phyloP scores from a whole-genome alignment of 2,329 filamentous ascomycete species.

The Stenocarpella maydis region DNA sequence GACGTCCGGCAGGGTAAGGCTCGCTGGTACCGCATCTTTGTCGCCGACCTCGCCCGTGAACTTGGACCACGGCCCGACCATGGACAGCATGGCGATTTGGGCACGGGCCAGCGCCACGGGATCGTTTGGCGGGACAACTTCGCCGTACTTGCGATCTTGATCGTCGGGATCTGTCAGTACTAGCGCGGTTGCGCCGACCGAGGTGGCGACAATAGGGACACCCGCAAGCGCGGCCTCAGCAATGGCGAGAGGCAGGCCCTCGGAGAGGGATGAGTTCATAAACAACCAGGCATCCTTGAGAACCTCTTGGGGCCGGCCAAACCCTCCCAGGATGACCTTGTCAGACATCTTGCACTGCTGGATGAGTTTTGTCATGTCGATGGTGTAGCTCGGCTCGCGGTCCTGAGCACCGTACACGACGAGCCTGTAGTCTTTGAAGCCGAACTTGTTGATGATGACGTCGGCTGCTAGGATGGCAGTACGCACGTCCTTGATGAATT shows the following conservation, averaged over 20 bases:
- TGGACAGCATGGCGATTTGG: slow-evolving; percentile 67
- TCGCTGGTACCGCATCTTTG: slow-evolving; percentile 45
- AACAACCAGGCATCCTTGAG: slow-evolving; percentile 66
- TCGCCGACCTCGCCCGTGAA: slow-evolving; percentile 61
- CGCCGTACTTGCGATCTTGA: slow-evolving; percentile 60
- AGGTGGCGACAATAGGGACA: slow-evolving; percentile 63
- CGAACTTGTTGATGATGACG: slow-evolving; percentile 71
- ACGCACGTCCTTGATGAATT: slow-evolving; percentile 70
- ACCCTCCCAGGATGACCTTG: slow-evolving; percentile 61
- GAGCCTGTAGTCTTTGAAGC: slow-evolving; percentile 70
- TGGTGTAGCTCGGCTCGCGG: slow-evolving; percentile 67
- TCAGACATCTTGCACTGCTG: slow-evolving; percentile 61
- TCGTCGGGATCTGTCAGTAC: slow-evolving; percentile 64
- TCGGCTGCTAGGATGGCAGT: slow-evolving; percentile 70
- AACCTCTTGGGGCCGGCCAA: slow-evolving; percentile 63
- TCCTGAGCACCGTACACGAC: slow-evolving; percentile 71
- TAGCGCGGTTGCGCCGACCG: slow-evolving; percentile 62
- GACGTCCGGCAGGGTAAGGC: slow-evolving; percentile 44
- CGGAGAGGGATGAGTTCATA: slow-evolving; percentile 64
- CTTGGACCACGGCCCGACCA: slow-evolving; percentile 68
- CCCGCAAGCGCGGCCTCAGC: slow-evolving; percentile 66
- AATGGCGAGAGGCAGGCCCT: slow-evolving; percentile 63
- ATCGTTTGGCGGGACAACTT: slow-evolving; percentile 71
- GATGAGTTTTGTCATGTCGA: slow-evolving; percentile 65
- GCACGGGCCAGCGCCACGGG: slow-evolving; percentile 66